Conservation (phyloP, 495 filamentous ascomycete genomes). For the Aspergillus steynii region DNA sequence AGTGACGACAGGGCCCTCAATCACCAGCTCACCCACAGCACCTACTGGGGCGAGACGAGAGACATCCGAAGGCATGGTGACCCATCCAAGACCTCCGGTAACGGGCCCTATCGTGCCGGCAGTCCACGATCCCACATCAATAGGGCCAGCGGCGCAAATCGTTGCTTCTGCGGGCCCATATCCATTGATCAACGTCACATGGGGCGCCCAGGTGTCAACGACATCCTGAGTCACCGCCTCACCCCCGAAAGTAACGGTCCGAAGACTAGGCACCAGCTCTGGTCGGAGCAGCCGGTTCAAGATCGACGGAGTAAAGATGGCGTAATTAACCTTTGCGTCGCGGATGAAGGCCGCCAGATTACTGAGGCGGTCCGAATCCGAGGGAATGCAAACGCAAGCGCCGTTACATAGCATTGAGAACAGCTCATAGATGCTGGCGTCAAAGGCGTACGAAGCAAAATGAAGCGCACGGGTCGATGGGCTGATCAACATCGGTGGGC, state of each 20-base stretch:
- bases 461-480: neutral
- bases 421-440: neutral
- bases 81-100: neutral
- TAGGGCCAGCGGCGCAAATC: slow-evolving; percentile 4
- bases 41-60: neutral
- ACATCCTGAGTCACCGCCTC: slow-evolving; percentile 21
- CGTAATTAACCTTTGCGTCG: slow-evolving; percentile 26
- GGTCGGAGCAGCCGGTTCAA: slow-evolving; percentile 21
- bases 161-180: slow-evolving; percentile 21
- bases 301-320: slow-evolving; percentile 31
- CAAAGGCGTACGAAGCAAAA: neutral
- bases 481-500: neutral
- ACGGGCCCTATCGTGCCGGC: neutral
- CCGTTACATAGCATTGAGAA: neutral
- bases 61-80: slow-evolving; percentile 1
- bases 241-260: slow-evolving; percentile 24
- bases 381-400: slow-evolving; percentile 36
- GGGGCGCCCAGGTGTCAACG: slow-evolving; percentile 11
- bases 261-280: slow-evolving; percentile 21
- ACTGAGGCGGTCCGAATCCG: slow-evolving; percentile 36
- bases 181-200: slow-evolving; percentile 12
- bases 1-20: neutral
- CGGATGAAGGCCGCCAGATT: slow-evolving; percentile 30
- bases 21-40: neutral
- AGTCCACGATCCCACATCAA: neutral